Conservation (phyloP, 2,329 filamentous ascomycete species). For the Cladosporium sp. region DNA sequence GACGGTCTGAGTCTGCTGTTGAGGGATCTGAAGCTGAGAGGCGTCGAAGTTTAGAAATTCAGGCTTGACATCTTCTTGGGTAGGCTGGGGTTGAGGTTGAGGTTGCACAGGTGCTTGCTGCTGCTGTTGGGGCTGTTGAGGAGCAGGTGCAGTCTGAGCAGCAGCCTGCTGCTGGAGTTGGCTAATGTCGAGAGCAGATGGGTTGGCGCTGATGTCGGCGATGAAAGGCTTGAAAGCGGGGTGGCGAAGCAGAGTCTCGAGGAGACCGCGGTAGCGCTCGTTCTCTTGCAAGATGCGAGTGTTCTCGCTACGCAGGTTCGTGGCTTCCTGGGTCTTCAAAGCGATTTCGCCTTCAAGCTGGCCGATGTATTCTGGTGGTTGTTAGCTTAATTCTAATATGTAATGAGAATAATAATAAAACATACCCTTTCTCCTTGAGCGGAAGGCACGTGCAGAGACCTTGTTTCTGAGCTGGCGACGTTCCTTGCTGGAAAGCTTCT, state of each 20-base stretch:
- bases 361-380: slow-evolving; percentile 77
- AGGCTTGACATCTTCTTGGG: slow-evolving; percentile 32
- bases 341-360: slow-evolving; percentile 90
- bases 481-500: slow-evolving; percentile 98
- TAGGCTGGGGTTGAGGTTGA: slow-evolving; percentile 30
- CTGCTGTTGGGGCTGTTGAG: slow-evolving; percentile 15
- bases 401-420: slow-evolving; percentile 2
- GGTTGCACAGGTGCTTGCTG: slow-evolving; percentile 17
- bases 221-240: slow-evolving; percentile 46
- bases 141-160: slow-evolving; percentile 15
- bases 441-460: slow-evolving; percentile 94
- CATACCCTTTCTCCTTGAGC: slow-evolving; percentile 95
- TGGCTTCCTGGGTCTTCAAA: slow-evolving; percentile 75
- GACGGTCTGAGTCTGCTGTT: slow-evolving; percentile 12
- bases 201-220: slow-evolving; percentile 39
- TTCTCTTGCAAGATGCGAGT: slow-evolving; percentile 67
- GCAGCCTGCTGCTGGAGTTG: slow-evolving; percentile 22
- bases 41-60: slow-evolving; percentile 36
- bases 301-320: slow-evolving; percentile 77
- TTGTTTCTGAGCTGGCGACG: slow-evolving; percentile 97
- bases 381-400: slow-evolving; percentile 46
- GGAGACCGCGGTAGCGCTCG: slow-evolving; percentile 57
- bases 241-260: slow-evolving; percentile 63
- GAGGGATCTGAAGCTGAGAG: slow-evolving; percentile 32
- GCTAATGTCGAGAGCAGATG: slow-evolving; percentile 28